phyloP scores from a whole-genome alignment of 495 filamentous ascomycete genomes.

The Copromyces sp. region DNA sequence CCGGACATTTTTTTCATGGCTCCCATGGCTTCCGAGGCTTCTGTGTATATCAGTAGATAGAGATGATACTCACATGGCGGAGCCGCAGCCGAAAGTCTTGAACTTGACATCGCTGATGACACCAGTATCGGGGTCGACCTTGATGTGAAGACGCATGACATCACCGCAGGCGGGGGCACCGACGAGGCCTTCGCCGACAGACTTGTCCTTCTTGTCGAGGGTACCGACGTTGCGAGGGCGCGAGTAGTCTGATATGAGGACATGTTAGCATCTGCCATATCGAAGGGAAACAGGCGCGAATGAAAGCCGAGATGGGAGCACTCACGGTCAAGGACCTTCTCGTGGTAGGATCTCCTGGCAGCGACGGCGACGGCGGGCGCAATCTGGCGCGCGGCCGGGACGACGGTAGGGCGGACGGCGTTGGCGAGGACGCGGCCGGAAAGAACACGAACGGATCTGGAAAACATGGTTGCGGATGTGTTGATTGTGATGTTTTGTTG shows the following conservation, averaged over 20 bases:
- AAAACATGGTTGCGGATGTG: constrained; percentile 21
- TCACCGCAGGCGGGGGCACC: constrained; percentile 92
- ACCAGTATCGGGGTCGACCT: constrained; percentile 79
- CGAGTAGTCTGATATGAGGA: constrained; percentile 56
- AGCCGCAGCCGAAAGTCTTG: constrained; percentile 95
- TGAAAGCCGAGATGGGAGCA: background rate
- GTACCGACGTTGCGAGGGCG: constrained; percentile 90
- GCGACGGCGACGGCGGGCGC: constrained; percentile 28
- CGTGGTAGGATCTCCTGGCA: constrained; percentile 40
- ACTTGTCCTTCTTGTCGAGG: constrained; percentile 70
- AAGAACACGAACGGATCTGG: constrained; percentile 24
- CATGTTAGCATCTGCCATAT: constrained; percentile 1
- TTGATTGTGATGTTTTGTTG: background rate
- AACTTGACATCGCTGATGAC: constrained; percentile 84
- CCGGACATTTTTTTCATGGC: background rate
- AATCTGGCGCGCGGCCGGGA: constrained; percentile 27
- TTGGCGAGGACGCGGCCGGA: constrained; percentile 17
- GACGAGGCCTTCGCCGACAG: constrained; percentile 95
- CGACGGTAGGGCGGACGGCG: constrained; percentile 12
- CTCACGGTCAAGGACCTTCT: constrained; percentile 61
- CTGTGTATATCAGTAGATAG: background rate
- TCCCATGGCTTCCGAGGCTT: background rate
- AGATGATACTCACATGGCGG: constrained; percentile 52
- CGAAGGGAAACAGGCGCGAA: background rate
- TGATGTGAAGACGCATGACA: constrained; percentile 98